Evolutionary conservation across 192 early-diverging fungal genomes (phyloP).

Genomic region (Funneliformis geosporum): DNA sequence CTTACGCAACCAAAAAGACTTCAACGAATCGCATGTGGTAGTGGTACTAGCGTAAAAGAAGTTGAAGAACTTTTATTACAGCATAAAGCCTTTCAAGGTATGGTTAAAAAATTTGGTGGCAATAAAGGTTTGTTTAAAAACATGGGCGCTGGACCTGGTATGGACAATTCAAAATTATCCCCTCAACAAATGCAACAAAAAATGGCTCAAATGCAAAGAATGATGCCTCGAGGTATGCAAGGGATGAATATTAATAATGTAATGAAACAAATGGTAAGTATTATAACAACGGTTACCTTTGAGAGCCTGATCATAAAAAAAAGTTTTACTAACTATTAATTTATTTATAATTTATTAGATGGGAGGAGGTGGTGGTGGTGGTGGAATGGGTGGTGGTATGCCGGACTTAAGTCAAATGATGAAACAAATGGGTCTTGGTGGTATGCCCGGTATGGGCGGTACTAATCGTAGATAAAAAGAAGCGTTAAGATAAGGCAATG

Average conservation of each 20-base stretch:
- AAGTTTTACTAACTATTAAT: not conserved
- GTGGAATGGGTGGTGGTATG: constrained; percentile 56
- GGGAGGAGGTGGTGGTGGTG: constrained; percentile 44
- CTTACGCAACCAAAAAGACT: constrained; percentile 68
- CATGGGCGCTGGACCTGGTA: constrained; percentile 60
- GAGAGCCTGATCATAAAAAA: not conserved
- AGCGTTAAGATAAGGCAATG: not conserved
- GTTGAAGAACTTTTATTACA: constrained; percentile 83
- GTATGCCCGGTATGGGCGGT: constrained; percentile 5
- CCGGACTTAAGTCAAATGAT: constrained; percentile 72
- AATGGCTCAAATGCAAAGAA: constrained; percentile 66
- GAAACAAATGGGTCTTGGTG: constrained; percentile 63
- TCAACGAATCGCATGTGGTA: constrained; percentile 79
- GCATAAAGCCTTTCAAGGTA: constrained; percentile 76
- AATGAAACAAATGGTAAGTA: constrained; percentile 62
- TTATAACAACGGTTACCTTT: not conserved
- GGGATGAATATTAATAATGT: constrained; percentile 64
- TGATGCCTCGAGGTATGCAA: constrained; percentile 52
- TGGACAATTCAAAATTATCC: constrained; percentile 56
- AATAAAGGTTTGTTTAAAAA: constrained; percentile 78
- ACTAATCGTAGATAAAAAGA: not conserved
- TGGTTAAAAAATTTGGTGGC: constrained; percentile 94
- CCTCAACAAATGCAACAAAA: constrained; percentile 72
- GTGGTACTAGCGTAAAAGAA: constrained; percentile 78
- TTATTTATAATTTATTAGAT: constrained; percentile 25